A percentile compares a stretch with the other conserved stretches of the same genome.
Conservation (phyloP, 345 rosid genomes). For the Syzygium oleosum region DNA sequence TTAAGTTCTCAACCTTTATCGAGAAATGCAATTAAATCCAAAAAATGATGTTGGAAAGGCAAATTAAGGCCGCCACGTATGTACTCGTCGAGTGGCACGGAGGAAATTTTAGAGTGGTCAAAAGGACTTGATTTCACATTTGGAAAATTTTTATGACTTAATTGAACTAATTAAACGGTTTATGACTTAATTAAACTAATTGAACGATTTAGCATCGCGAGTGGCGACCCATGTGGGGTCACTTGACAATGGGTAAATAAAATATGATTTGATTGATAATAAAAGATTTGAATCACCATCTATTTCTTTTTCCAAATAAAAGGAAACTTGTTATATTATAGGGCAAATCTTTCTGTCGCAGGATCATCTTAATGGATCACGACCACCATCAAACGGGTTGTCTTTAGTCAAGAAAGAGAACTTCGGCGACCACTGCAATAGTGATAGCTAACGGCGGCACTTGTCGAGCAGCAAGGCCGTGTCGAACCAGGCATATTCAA, state of each 20-base stretch:
- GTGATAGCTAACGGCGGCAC: not conserved
- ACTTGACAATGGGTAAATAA: not conserved
- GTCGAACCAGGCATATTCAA: not conserved
- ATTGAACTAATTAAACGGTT: not conserved
- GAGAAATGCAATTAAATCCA: not conserved
- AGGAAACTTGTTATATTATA: accelerated
- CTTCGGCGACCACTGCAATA: accelerated
- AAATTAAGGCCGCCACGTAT: not conserved
- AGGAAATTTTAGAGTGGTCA: not conserved
- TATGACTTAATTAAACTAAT: not conserved
- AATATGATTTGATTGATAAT: not conserved
- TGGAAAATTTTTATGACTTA: not conserved
- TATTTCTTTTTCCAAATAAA: not conserved
- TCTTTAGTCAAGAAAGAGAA: not conserved
- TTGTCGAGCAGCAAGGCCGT: not conserved
- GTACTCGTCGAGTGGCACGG: accelerated
- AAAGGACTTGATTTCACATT: not conserved
- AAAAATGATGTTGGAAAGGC: not conserved
- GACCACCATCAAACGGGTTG: not conserved
- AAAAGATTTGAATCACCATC: not conserved
- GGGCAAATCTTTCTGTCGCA: not conserved
- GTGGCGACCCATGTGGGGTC: not conserved
- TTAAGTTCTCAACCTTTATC: not conserved
- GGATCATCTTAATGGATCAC: accelerated
- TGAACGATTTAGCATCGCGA: not conserved